phyloP scores from a whole-genome alignment of 2,329 filamentous ascomycete species.

The Teratosphaeria gauchensis region DNA sequence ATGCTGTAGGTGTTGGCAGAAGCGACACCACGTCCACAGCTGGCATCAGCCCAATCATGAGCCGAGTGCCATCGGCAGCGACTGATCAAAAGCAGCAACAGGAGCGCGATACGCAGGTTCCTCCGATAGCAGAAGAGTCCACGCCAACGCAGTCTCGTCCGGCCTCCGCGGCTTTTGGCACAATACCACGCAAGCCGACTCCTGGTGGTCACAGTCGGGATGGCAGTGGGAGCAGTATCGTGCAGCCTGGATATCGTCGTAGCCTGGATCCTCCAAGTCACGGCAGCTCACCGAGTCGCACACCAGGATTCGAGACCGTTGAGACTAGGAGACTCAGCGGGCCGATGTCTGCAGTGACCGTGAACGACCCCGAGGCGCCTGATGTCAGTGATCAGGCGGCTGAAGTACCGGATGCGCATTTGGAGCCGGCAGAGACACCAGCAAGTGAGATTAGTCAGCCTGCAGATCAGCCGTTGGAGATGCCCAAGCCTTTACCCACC shows the following conservation, averaged over 20 bases:
- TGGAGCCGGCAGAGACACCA: conserved; percentile 13
- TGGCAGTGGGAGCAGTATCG: conserved; percentile 28
- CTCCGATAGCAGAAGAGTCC: conserved; percentile 48
- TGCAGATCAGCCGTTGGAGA: background rate
- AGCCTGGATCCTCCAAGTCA: conserved; percentile 50
- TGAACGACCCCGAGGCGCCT: conserved; percentile 6
- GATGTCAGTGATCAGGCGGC: conserved; percentile 16
- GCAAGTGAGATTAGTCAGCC: conserved; percentile 6
- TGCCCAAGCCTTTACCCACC: conserved; percentile 7
- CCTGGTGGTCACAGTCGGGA: conserved; percentile 30
- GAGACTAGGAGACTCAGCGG: conserved; percentile 15
- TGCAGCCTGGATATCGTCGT: conserved; percentile 46
- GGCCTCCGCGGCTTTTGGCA: conserved; percentile 19
- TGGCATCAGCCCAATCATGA: conserved; percentile 58
- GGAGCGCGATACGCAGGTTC: conserved; percentile 36
- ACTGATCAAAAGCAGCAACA: conserved; percentile 24
- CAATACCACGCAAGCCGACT: conserved; percentile 27
- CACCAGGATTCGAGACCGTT: conserved; percentile 41
- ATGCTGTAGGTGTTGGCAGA: conserved; percentile 22
- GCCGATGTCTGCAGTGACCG: conserved; percentile 16
- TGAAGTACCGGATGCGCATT: conserved; percentile 13
- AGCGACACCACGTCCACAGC: conserved; percentile 55
- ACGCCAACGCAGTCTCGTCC: conserved; percentile 25
- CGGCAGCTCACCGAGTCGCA: conserved; percentile 52
- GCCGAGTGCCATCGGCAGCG: conserved; percentile 40